phyloP scores from a whole-genome alignment of 371 early-diverging fungal genomes.

The Actinomortierella wolfii region DNA sequence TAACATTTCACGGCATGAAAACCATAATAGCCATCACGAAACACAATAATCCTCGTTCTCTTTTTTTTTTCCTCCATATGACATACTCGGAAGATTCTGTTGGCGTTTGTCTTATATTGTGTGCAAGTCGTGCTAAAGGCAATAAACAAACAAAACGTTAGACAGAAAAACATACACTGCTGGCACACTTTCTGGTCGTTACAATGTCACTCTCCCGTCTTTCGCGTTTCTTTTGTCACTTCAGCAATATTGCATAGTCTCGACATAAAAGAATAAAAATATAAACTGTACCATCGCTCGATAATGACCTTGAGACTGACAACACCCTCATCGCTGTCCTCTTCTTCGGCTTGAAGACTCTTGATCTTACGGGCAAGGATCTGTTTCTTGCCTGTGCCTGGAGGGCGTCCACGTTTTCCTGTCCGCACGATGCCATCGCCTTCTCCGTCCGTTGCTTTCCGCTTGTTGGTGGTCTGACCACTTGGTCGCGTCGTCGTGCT shows the following conservation, averaged over 20 bases:
- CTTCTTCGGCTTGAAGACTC: not conserved
- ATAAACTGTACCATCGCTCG: conserved; percentile 29
- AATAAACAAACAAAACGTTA: not conserved
- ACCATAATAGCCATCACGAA: too few species aligned
- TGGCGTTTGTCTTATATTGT: conserved; percentile 25
- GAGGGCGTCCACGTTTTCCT: conserved; percentile 25
- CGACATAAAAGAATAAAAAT: not conserved
- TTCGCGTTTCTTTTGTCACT: too few species aligned
- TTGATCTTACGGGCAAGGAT: conserved; percentile 1
- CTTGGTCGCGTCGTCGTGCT: too few species aligned
- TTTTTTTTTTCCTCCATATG: too few species aligned
- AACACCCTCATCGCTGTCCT: not conserved
- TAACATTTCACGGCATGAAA: too few species aligned
- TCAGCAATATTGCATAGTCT: too few species aligned
- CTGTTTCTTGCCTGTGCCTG: conserved; percentile 24
- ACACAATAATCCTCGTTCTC: too few species aligned
- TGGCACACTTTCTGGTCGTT: too few species aligned
- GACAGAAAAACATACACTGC: too few species aligned
- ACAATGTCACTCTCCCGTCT: too few species aligned
- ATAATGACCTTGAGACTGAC: conserved; percentile 21
- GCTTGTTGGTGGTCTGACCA: too few species aligned
- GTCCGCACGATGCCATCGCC: not conserved
- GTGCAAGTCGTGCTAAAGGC: conserved; percentile 29
- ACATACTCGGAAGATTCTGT: conserved; percentile 23
- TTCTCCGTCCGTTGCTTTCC: too few species aligned